Percentiles rank a stretch among this genome's conserved stretches.
These are phyloP conservation scores for Fusarium luffae DNA, from an alignment of 2,329 filamentous ascomycete species.

Conservation along the genomic window DNA sequence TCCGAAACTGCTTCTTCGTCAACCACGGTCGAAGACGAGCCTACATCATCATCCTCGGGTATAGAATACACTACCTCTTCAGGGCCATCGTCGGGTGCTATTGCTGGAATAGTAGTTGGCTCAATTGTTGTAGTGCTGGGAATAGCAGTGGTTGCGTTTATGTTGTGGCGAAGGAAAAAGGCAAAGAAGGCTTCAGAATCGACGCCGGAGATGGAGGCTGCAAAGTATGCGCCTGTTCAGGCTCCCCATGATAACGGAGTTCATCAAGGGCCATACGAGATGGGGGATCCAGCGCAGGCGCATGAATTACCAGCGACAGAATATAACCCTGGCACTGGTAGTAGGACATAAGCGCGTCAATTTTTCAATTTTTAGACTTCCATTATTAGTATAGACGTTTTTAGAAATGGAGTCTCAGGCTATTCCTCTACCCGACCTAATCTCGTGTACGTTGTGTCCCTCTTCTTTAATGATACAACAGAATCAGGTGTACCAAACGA, in stretches of 20 bases:
- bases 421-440: no score
- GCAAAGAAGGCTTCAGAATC: not conserved
- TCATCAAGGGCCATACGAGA: not conserved
- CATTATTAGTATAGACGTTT: no score
- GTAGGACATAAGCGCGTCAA: no score
- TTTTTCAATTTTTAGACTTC: no score
- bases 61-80: not conserved
- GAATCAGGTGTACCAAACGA: no score
- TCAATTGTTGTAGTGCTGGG: not conserved
- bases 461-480: no score
- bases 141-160: not conserved
- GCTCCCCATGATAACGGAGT: not conserved
- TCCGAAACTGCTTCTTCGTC: accelerated
- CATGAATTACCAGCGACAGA: not conserved
- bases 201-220: accelerated
- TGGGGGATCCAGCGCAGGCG: not conserved
- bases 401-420: accelerated
- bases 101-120: not conserved
- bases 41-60: not conserved
- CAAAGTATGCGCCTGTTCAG: not conserved
- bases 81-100: not conserved
- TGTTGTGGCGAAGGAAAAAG: slow-evolving; percentile 2
- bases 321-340: not conserved
- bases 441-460: no score
- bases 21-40: no score